Evolutionary conservation across 2,329 filamentous ascomycete species (phyloP).

Genomic region (Neopestalotiopsis sp.): DNA sequence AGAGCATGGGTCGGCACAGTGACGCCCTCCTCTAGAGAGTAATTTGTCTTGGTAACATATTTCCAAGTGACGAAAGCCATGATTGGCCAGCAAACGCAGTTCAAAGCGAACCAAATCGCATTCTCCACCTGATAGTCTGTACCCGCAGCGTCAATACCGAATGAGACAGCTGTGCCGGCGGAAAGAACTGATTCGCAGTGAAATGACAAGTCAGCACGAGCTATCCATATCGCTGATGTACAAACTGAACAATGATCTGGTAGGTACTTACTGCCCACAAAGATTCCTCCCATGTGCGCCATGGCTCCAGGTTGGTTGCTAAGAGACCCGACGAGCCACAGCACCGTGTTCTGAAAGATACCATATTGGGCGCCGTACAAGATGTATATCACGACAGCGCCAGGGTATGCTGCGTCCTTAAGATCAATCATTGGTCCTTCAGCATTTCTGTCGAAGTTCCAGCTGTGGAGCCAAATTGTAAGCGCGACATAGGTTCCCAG

Average conservation of each 20-base stretch:
- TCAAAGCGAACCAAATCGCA: background rate
- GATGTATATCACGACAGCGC: background rate
- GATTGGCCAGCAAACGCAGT: background rate
- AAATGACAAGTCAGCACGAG: background rate
- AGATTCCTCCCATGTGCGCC: background rate
- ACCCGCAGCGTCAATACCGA: background rate
- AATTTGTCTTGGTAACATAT: background rate
- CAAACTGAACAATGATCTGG: too few relatives aligned
- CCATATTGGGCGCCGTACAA: background rate
- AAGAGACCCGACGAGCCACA: background rate
- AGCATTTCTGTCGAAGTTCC: background rate
- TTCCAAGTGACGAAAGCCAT: conserved; percentile 1
- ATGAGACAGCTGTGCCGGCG: background rate
- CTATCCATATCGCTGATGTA: background rate
- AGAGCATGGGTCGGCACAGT: background rate
- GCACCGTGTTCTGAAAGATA: background rate
- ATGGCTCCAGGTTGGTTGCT: background rate
- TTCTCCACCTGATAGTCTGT: background rate
- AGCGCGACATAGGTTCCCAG: background rate
- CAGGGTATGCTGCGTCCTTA: background rate
- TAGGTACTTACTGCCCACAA: background rate
- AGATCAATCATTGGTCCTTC: background rate
- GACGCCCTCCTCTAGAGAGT: background rate
- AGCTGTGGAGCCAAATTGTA: background rate
- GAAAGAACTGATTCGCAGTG: background rate